These are phyloP conservation scores for Fusarium scirpi DNA, from an alignment of 2,329 filamentous ascomycete genomes.

Conservation along the genomic window DNA sequence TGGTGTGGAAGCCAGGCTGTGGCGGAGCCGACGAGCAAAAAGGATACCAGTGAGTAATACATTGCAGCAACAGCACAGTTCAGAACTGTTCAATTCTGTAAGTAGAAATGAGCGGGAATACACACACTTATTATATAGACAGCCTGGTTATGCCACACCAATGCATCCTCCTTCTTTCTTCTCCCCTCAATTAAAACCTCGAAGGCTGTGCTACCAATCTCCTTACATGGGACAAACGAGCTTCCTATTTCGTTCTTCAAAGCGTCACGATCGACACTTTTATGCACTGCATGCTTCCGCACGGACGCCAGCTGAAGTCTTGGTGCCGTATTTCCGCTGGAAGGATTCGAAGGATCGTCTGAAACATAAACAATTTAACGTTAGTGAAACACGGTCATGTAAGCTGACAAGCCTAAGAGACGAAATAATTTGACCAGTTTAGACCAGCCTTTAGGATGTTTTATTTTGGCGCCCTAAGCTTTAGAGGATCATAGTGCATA, in stretches of 20 bases:
- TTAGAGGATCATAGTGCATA: too few relatives aligned
- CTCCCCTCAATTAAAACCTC: neutral
- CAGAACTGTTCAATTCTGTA: too few relatives aligned
- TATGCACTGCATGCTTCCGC: neutral
- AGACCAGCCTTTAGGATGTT: rapidly evolving
- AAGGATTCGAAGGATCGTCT: neutral
- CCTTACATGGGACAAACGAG: neutral
- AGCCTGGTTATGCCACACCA: neutral
- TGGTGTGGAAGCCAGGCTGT: slow-evolving; percentile 33
- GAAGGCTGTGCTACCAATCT: neutral
- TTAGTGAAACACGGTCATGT: neutral
- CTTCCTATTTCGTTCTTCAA: neutral
- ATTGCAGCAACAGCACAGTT: neutral
- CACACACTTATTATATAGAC: too few relatives aligned
- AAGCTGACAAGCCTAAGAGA: neutral
- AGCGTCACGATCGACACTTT: neutral
- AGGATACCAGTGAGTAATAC: neutral
- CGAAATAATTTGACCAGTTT: neutral
- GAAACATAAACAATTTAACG: neutral
- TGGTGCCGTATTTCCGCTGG: neutral
- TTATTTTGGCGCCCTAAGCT: neutral
- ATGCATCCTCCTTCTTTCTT: neutral
- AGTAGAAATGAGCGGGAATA: too few relatives aligned
- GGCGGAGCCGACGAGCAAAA: slow-evolving; percentile 11
- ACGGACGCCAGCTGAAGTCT: neutral